Evolutionary conservation across 2,329 filamentous ascomycete genomes (phyloP), one percentile per base, ranked within the genome.

Genomic region (Conoideocrella luteorostrata): DNA sequence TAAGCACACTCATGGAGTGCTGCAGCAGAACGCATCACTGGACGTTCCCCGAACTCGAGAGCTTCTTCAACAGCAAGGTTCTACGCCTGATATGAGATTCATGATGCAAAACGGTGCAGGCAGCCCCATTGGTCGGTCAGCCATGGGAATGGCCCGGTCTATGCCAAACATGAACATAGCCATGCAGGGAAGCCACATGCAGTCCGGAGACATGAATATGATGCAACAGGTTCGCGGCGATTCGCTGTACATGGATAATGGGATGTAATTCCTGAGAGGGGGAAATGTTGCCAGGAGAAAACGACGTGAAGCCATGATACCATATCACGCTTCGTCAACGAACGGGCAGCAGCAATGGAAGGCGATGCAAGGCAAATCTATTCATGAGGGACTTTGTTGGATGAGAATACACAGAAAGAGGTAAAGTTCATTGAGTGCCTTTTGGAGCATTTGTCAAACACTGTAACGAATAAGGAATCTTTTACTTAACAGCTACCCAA

Each of bases 211-310:
- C 34, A 67, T 74, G 57, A 57, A 61, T 47, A 62, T 73, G 55
- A 71, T 74, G 58, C 66, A 70, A 45, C 65, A 67, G 24, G 64
- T 72, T 28, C 64, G 67, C 37, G 62, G 64, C 32, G 72, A 76
- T 44, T 61, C 66, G 30, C 74, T 78, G 70, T 77, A 72, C 53
- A 69, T 75, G 66, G 71, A 50, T 74, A 60, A 30, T 10, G 44
- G 43, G 5, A 21, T 28, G 40, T 44, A 17, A 33, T n/a, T n/a
- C n/a, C n/a, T n/a, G n/a, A n/a, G n/a, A n/a, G n/a, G n/a, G n/a
- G n/a, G n/a, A n/a, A n/a, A n/a, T n/a, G n/a, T n/a, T n/a, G n/a
- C n/a, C n/a, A n/a, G n/a, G n/a, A n/a, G n/a, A n/a, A n/a, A n/a
- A n/a, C n/a, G n/a, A n/a, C n/a, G n/a, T n/a, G n/a, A n/a, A n/a